phyloP scores from a whole-genome alignment of 2,329 filamentous ascomycete species.

The Grosmannia huntii region DNA sequence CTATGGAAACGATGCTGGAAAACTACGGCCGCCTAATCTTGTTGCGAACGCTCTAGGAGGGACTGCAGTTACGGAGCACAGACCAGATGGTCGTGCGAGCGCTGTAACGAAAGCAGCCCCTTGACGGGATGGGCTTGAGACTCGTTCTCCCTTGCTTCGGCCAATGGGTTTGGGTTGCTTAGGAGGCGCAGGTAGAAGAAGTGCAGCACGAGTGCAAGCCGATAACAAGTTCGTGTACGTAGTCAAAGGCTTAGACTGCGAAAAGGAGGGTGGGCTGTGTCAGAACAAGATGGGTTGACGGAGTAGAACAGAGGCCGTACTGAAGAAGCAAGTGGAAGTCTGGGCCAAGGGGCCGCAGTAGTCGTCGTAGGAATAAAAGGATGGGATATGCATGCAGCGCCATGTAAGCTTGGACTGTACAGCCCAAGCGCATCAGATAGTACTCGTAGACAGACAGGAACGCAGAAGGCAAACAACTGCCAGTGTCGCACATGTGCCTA shows the following conservation, averaged over 20 bases:
- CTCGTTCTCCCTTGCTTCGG: background rate
- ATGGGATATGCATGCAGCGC: background rate
- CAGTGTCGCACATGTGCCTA: background rate
- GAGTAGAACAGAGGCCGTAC: slow-evolving; percentile 3
- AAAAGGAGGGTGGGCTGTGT: slow-evolving; percentile 2
- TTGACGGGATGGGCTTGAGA: background rate
- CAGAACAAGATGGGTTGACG: background rate
- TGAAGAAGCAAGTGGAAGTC: background rate
- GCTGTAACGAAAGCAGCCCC: background rate
- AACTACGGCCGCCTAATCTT: background rate
- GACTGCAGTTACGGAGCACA: background rate
- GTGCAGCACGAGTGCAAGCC: background rate
- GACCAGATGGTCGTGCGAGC: background rate
- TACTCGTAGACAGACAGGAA: background rate
- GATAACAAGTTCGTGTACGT: background rate
- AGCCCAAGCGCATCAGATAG: background rate
- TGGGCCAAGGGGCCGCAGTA: background rate
- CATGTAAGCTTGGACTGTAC: background rate
- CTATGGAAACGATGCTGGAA: background rate
- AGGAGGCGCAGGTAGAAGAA: background rate
- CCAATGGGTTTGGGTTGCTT: background rate
- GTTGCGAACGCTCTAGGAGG: background rate
- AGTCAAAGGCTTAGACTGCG: background rate
- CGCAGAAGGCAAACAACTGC: background rate
- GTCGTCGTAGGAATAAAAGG: background rate